phyloP scores from a whole-genome alignment of 2,329 filamentous ascomycete species.

The Xylaria digitata region DNA sequence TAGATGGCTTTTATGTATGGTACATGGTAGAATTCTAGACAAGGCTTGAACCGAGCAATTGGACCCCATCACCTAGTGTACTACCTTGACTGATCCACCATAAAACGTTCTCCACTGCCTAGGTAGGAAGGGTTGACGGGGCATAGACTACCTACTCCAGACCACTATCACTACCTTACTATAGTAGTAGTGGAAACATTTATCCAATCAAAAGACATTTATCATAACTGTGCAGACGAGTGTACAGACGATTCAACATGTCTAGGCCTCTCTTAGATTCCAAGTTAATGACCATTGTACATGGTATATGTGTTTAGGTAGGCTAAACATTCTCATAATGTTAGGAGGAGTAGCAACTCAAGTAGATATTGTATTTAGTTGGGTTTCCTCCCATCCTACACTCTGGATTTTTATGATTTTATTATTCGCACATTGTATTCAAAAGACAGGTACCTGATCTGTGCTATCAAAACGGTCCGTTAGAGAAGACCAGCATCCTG shows the following conservation, averaged over 20 bases:
- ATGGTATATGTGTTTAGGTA: too few species aligned
- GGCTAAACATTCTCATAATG: too few species aligned
- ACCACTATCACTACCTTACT: not conserved
- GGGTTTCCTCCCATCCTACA: too few species aligned
- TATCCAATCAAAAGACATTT: slow-evolving; percentile 16
- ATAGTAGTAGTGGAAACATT: not conserved
- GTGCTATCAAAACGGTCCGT: too few species aligned
- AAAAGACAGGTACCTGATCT: too few species aligned
- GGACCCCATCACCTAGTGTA: not conserved
- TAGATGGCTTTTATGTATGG: not conserved
- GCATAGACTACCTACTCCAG: not conserved
- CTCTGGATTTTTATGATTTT: too few species aligned
- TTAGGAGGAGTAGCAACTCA: too few species aligned
- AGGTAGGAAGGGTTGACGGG: not conserved
- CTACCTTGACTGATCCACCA: slow-evolving; percentile 15
- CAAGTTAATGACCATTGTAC: not conserved
- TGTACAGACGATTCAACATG: not conserved
- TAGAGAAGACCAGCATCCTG: too few species aligned
- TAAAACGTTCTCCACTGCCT: slow-evolving; percentile 2
- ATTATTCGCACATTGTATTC: too few species aligned
- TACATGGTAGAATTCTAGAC: slow-evolving; percentile 16
- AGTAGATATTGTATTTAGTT: too few species aligned
- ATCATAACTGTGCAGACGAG: not conserved
- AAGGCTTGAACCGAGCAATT: slow-evolving; percentile 19
- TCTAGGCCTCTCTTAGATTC: not conserved